Conservation (phyloP, 352 stramenopile genomes). For the Phytophthora multivora region DNA sequence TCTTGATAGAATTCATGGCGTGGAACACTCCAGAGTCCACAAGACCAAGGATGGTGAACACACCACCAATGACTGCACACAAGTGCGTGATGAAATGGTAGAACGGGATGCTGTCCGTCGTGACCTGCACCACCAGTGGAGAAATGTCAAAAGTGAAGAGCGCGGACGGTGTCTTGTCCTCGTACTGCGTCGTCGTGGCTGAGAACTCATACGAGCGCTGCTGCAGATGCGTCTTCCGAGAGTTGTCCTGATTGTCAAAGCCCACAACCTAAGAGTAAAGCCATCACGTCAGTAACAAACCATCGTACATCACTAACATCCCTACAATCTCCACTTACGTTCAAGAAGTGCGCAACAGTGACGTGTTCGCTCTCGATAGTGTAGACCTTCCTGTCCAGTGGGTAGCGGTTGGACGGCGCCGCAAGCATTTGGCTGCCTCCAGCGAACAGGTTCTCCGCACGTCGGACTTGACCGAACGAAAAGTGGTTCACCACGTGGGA, state of each 20-base stretch:
- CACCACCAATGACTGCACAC: conserved; percentile 82
- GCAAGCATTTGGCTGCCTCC: conserved; percentile 45
- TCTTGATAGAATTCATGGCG: conserved; percentile 84
- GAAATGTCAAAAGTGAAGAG: conserved; percentile 86
- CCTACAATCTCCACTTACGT: conserved; percentile 64
- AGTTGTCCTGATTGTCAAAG: conserved; percentile 70
- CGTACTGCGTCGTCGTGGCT: conserved; percentile 79
- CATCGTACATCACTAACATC: background rate
- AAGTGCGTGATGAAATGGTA: conserved; percentile 87
- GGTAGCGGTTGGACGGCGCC: conserved; percentile 61
- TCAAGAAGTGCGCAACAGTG: conserved; percentile 83
- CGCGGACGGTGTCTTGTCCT: conserved; percentile 58
- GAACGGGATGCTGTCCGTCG: conserved; percentile 71
- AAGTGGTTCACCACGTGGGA: conserved; percentile 84
- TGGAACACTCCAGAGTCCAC: conserved; percentile 84
- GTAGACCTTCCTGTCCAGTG: conserved; percentile 63
- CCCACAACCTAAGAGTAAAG: conserved; percentile 58
- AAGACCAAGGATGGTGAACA: conserved; percentile 87
- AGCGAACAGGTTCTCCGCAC: conserved; percentile 60
- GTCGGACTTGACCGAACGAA: conserved; percentile 83
- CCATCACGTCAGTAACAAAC: conserved; percentile 4
- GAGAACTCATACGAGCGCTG: conserved; percentile 81
- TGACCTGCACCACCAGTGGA: conserved; percentile 74
- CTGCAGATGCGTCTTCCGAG: conserved; percentile 55
- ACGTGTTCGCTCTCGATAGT: conserved; percentile 68